Conservation (phyloP, 768 basidiomycete species). For the Termitomyces titanicus region DNA sequence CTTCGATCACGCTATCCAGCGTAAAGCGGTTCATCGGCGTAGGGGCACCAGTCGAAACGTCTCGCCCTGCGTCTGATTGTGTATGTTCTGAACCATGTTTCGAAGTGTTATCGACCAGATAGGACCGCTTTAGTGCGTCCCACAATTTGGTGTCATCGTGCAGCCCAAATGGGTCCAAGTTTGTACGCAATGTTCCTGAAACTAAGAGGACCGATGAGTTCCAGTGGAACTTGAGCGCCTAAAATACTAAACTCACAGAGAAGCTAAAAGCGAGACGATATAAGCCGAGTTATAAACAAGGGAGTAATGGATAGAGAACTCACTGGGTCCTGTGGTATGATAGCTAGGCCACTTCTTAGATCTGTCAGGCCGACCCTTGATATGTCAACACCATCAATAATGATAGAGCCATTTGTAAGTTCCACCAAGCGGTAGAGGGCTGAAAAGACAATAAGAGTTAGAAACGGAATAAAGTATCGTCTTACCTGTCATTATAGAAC, state of each 20-base stretch:
- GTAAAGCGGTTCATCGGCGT: conserved; percentile 64
- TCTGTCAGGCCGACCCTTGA: conserved; percentile 76
- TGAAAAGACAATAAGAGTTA: conserved; percentile 11
- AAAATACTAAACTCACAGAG: conserved; percentile 34
- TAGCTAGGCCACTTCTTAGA: conserved; percentile 63
- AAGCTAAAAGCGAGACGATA: conserved; percentile 26
- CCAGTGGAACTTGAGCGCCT: neutral
- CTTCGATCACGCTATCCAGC: conserved; percentile 80
- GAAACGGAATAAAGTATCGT: neutral
- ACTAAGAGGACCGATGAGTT: conserved; percentile 25
- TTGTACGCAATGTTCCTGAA: conserved; percentile 79
- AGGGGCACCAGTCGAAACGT: conserved; percentile 35
- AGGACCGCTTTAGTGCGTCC: conserved; percentile 84
- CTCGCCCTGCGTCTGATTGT: conserved; percentile 22
- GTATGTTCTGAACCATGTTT: conserved; percentile 29
- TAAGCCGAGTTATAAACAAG: neutral
- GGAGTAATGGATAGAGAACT: conserved; percentile 23
- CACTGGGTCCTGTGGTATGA: conserved; percentile 84
- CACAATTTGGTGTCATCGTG: conserved; percentile 80
- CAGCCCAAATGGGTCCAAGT: conserved; percentile 85
- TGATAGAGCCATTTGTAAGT: conserved; percentile 66
- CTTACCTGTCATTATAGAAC: conserved; percentile 78
- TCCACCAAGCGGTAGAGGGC: conserved; percentile 87
- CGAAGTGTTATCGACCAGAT: conserved; percentile 61
- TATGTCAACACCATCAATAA: conserved; percentile 81